Percentiles rank a stretch among this genome's conserved stretches.
Conservation (phyloP, 2,329 filamentous ascomycete genomes). For the Fusarium odoratissimum region DNA sequence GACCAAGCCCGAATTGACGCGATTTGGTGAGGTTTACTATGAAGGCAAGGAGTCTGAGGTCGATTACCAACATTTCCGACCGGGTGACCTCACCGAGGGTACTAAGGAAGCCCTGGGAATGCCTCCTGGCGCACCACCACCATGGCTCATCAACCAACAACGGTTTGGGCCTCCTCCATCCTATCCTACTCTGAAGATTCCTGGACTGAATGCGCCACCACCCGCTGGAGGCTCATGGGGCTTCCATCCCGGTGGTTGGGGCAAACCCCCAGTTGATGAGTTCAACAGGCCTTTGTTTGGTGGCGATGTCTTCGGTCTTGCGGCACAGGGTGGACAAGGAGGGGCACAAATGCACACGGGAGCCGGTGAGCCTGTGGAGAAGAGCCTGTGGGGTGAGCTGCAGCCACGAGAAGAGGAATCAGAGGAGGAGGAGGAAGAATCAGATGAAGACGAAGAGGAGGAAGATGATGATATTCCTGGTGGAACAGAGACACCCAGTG, state of each 20-base stretch:
- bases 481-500: conserved; percentile 79
- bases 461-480: conserved; percentile 70
- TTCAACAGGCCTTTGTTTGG: conserved; percentile 92
- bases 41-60: conserved; percentile 99
- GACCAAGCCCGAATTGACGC: conserved; percentile 92
- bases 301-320: conserved; percentile 91
- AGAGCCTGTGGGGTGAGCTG: conserved; percentile 90
- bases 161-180: conserved; percentile 92
- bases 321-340: conserved; percentile 53
- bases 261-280: conserved; percentile 95
- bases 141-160: conserved; percentile 98
- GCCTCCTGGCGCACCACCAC: conserved; percentile 89
- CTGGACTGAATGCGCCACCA: conserved; percentile 92
- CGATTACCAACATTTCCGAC: conserved; percentile 88
- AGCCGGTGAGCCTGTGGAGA: conserved; percentile 83
- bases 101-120: conserved; percentile 94
- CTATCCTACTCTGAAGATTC: conserved; percentile 94
- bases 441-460: conserved; percentile 75
- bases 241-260: conserved; percentile 94
- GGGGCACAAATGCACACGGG: conserved; percentile 52
- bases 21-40: conserved; percentile 99
- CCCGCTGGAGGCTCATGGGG: conserved; percentile 93
- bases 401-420: conserved; percentile 81
- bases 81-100: conserved; percentile 89
- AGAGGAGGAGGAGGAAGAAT: conserved; percentile 79